These are phyloP conservation scores for Remersonia thermophila DNA, from an alignment of 2,329 filamentous ascomycete genomes.

Conservation along the genomic window DNA sequence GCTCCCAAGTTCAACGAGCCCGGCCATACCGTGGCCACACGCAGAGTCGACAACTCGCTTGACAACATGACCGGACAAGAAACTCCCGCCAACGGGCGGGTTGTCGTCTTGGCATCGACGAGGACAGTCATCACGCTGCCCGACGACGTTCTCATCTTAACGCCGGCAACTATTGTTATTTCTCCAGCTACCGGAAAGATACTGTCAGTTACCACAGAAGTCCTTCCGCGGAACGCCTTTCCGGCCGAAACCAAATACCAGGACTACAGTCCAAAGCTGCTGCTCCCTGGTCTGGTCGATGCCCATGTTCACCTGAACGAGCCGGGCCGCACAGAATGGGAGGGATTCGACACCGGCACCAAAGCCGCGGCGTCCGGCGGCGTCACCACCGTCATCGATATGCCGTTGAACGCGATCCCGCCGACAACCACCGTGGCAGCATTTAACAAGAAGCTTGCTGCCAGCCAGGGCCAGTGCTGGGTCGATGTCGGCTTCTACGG, in stretches of 20 bases:
- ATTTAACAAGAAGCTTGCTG: constrained; percentile 73
- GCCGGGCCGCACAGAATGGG: constrained; percentile 94
- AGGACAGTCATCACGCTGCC: constrained; percentile 68
- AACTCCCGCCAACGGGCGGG: constrained; percentile 22
- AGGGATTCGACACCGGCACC: constrained; percentile 92
- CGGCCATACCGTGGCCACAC: too few relatives aligned
- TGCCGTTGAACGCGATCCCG: constrained; percentile 94
- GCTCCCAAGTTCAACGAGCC: too few relatives aligned
- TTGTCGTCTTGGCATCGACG: constrained; percentile 72
- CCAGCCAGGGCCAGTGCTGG: constrained; percentile 83
- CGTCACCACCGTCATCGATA: constrained; percentile 93
- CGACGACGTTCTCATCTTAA: constrained; percentile 49
- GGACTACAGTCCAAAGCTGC: constrained; percentile 72
- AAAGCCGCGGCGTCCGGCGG: constrained; percentile 88
- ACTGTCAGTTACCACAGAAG: constrained; percentile 55
- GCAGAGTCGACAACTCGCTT: too few relatives aligned
- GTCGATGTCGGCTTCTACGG: constrained; percentile 98
- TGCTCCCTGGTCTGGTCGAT: constrained; percentile 87
- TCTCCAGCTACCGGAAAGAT: constrained; percentile 77
- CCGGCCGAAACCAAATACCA: constrained; percentile 60
- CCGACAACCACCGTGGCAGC: constrained; percentile 82
- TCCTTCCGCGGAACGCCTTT: constrained; percentile 67
- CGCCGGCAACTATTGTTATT: constrained; percentile 71
- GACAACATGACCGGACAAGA: constrained; percentile 22
- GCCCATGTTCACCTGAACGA: constrained; percentile 97